These are phyloP conservation scores for Skeletonema grethae DNA, from an alignment of 108 stramenopile genomes.

Conservation along the genomic window DNA sequence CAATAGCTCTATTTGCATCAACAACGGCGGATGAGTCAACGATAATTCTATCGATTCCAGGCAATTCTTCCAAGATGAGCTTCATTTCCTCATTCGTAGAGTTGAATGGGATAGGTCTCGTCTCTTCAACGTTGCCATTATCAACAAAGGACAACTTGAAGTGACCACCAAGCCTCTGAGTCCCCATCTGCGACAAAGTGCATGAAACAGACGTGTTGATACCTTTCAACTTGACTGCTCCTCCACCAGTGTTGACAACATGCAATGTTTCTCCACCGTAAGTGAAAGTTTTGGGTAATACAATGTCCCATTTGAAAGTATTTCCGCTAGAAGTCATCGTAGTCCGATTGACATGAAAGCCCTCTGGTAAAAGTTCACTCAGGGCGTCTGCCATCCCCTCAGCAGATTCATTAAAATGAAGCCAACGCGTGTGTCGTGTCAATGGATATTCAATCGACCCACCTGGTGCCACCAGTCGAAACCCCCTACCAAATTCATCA, in stretches of 20 bases:
- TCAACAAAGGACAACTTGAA: conserved; percentile 24
- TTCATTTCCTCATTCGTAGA: conserved; percentile 41
- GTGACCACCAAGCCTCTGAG: conserved; percentile 12
- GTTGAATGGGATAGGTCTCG: conserved; percentile 34
- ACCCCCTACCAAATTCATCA: conserved; percentile 37
- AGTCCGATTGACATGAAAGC: conserved; percentile 29
- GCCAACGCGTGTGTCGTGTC: conserved; percentile 28
- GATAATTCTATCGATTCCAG: conserved; percentile 17
- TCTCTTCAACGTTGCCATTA: conserved; percentile 16
- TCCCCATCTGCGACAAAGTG: conserved; percentile 16
- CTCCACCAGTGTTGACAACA: conserved; percentile 32
- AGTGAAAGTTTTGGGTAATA: conserved; percentile 22
- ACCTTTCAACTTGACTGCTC: conserved; percentile 24
- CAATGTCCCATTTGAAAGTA: conserved; percentile 46
- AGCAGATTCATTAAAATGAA: conserved; percentile 40
- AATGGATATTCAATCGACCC: conserved; percentile 29
- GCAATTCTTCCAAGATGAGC: conserved; percentile 23
- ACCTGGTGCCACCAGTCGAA: conserved; percentile 36
- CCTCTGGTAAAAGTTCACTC: conserved; percentile 26
- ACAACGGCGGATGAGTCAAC: conserved; percentile 34
- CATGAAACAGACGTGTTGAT: conserved; percentile 27
- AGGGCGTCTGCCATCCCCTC: conserved; percentile 44
- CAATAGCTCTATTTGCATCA: conserved; percentile 9
- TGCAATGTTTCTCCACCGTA: conserved; percentile 34
- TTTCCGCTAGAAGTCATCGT: conserved; percentile 15